These are phyloP conservation scores for Akanthomyces muscarius DNA, from an alignment of 2,329 filamentous ascomycete genomes.

Conservation along the genomic window DNA sequence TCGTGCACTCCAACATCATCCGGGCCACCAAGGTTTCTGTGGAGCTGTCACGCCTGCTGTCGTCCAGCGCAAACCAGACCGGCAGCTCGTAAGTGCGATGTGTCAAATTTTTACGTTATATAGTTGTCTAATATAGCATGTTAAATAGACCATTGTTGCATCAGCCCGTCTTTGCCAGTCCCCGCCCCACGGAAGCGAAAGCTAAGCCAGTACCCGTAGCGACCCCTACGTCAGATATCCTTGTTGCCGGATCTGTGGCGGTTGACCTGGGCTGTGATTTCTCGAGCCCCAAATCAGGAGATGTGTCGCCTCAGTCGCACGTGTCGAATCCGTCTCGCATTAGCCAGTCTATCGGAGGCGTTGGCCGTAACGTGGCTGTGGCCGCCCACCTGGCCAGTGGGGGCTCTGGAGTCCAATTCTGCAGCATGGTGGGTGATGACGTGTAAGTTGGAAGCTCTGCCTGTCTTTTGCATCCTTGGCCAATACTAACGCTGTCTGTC, in stretches of 20 bases:
- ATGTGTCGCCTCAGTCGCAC: conserved; percentile 50
- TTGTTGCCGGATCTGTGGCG: conserved; percentile 87
- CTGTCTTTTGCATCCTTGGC: conserved; percentile 3
- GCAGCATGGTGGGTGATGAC: conserved; percentile 79
- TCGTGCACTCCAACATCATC: conserved; percentile 51
- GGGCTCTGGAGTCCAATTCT: conserved; percentile 61
- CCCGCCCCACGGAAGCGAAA: not conserved
- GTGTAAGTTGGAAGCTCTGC: conserved; percentile 40
- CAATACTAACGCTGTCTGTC: conserved; percentile 7
- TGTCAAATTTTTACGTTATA: conserved; percentile 21
- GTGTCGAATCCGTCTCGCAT: conserved; percentile 87
- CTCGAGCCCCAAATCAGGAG: conserved; percentile 25
- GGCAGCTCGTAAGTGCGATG: conserved; percentile 36
- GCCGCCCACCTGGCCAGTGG: conserved; percentile 69
- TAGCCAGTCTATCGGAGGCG: conserved; percentile 79
- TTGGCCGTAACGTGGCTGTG: conserved; percentile 86
- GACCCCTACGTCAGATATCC: conserved; percentile 36
- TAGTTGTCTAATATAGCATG: conserved; percentile 36
- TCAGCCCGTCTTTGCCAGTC: not conserved
- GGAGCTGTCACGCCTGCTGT: conserved; percentile 46
- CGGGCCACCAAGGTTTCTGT: conserved; percentile 52
- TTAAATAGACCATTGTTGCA: conserved; percentile 23
- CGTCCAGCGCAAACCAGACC: conserved; percentile 27
- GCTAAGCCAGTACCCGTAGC: not conserved
- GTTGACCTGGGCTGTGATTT: conserved; percentile 86